Evolutionary conservation across 768 basidiomycete species (phyloP).

Genomic region (Boletus barrowsii): DNA sequence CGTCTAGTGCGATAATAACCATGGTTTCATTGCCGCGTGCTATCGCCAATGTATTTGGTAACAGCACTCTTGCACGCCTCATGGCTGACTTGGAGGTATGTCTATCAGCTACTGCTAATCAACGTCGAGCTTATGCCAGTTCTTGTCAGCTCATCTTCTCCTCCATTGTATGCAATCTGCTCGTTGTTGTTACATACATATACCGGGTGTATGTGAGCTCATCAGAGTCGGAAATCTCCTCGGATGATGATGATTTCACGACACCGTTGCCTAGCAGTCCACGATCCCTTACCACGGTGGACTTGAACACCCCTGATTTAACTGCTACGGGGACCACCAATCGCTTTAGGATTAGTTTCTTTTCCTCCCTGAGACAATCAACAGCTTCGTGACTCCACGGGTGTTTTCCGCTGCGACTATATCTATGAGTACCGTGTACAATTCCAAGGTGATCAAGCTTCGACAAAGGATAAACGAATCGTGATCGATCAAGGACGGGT

Average conservation of each 20-base stretch:
- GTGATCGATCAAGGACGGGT: too few relatives aligned
- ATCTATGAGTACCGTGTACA: too few relatives aligned
- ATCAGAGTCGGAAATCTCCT: not conserved
- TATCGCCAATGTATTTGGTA: not conserved
- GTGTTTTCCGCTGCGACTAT: too few relatives aligned
- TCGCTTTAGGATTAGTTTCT: not conserved
- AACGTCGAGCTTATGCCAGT: not conserved
- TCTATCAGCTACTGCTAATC: not conserved
- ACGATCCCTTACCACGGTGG: constrained; percentile 3
- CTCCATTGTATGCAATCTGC: constrained; percentile 10
- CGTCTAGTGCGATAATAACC: constrained; percentile 1
- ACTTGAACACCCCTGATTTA: not conserved
- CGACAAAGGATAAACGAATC: too few relatives aligned
- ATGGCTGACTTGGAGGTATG: not conserved
- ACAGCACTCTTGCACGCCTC: not conserved
- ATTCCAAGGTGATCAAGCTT: too few relatives aligned
- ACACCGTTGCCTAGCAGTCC: not conserved
- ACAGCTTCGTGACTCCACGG: not conserved
- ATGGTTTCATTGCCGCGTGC: constrained; percentile 1
- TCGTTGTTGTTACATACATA: constrained; percentile 13
- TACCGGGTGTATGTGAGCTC: not conserved
- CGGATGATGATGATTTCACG: constrained; percentile 11
- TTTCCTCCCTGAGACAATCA: not conserved
- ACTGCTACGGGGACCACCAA: not conserved
- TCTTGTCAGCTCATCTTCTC: not conserved